Base-by-base conservation (phyloP, 345 rosid genomes). In the Populus simonii region DNA sequence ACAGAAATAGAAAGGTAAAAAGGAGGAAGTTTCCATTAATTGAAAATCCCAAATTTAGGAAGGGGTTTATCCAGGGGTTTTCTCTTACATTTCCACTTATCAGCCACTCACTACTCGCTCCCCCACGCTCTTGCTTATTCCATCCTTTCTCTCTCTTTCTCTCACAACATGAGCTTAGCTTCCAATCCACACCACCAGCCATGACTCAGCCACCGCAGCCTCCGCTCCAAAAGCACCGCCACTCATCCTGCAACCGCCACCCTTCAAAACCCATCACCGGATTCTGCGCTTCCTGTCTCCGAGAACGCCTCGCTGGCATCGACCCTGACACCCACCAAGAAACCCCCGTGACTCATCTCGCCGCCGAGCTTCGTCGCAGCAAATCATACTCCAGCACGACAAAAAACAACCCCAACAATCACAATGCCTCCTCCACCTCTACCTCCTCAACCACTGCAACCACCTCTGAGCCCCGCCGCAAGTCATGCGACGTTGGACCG, bases 271-370 rank as follows among this genome's bases (percentile, higher is more conserved):
- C 95, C 66, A 72, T 89, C 74, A 83, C 85, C 57, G 93, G 91
- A 51, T 87, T 88, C 77, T 93, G 98, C 76, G 87, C 96, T 45
- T 75, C 89, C 66, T 93, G 96, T 71, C 98, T 91, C 85, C 82
- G 90, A n/a, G 94, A 93, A 69, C 96, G 96, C 53, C 96, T 93
- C 66, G 83, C 90, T 79, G 86, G 82, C 73, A 86, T 91, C 43
- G 89, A 89, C 76, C 87, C 89, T 61, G 80, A 84, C 79, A 74
- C 80, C 76, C 74, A 74, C 83, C 80, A 31, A 55, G 74, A 76
- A 67, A 17, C 69, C 84, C 77, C 82, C 66, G 10, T 71, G 22
- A 82, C 71, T 66, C 68, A 74, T 17, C 72, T 83, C 45, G 78
- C 79, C 65, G 78, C 82, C 23, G 85, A 78, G 76, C 90, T 86